Evolutionary conservation across 192 early-diverging fungal genomes (phyloP), one percentile per base, ranked within the genome.

Genomic region (Podochytrium sp.): DNA sequence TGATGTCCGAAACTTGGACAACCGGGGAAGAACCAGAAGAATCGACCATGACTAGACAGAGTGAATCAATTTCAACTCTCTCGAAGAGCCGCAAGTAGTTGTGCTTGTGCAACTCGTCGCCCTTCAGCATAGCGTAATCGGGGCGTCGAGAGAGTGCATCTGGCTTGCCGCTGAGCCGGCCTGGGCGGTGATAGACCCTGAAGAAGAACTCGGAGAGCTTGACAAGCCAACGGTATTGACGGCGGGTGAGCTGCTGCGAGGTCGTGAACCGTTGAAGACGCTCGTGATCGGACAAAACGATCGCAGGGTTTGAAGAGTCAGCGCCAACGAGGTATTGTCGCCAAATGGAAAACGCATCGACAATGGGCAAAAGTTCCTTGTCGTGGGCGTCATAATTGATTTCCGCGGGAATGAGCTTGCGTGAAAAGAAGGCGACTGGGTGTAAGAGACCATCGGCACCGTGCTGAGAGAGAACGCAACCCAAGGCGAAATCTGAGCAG

Each of bases 341-440:
- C 34, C 50, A 52, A 33, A 5, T 20, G 2, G 10, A 3, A 14
- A 70, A 56, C 23, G 50, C 51, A 29, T 70, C 67, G 27, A 70
- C 67, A 37, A 70, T 37, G 3, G 67, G 52, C 7, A 70, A 33
- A 56, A 70, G 42, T 35, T 70, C 67, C 35, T 52, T 52, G n/a
- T 55, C 35, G 53, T 70, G 38, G 25, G 53, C 23, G 29, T 70
- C 47, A 35, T 70, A 70, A 29, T 70, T 70, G 6, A 37, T 20
- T 35, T 70, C 67, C 3, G 3, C 34, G 25, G 27, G 10, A 6
- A 20, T 35, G 23, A 47, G 57, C 52, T 70, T 70, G 3, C 67
- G 67, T 6, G 67, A 70, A 52, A 20, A 27, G 34, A 55, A 70
- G 47, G 67, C 67, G 16, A 70, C 52, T 7, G 67, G 67, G 38